These are phyloP conservation scores for Aspergillus fumigatiaffinis DNA, from an alignment of 2,329 filamentous ascomycete species.

Conservation along the genomic window DNA sequence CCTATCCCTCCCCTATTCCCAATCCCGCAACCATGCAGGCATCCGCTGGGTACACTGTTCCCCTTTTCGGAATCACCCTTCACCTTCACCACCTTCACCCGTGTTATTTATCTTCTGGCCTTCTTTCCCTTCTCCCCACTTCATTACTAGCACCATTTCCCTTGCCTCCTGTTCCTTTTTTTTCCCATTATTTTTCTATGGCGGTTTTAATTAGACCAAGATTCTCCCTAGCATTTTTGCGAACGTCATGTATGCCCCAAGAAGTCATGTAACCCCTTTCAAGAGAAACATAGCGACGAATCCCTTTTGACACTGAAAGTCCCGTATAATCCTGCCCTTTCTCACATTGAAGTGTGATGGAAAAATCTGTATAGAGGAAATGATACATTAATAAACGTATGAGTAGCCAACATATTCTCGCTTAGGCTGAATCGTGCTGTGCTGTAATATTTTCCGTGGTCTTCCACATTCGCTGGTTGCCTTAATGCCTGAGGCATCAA, in stretches of 20 bases:
- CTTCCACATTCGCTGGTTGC: neutral
- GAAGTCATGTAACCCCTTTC: slow-evolving; percentile 38
- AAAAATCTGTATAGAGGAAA: slow-evolving; percentile 26
- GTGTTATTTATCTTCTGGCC: slow-evolving; percentile 1
- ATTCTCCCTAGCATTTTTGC: slow-evolving; percentile 25
- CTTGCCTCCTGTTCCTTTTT: slow-evolving; percentile 6
- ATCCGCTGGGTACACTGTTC: slow-evolving; percentile 7
- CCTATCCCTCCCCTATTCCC: slow-evolving; percentile 13
- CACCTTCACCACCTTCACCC: neutral
- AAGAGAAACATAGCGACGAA: slow-evolving; percentile 35
- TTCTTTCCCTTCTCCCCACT: slow-evolving; percentile 11
- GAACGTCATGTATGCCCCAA: slow-evolving; percentile 36
- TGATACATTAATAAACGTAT: slow-evolving; percentile 10
- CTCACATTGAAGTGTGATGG: slow-evolving; percentile 17
- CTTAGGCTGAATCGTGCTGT: neutral
- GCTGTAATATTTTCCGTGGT: too few species aligned
- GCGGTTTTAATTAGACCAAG: slow-evolving; percentile 38
- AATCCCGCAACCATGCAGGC: slow-evolving; percentile 15
- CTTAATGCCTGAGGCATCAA: slow-evolving; percentile 13
- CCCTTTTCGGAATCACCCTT: neutral
- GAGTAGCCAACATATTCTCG: slow-evolving; percentile 3
- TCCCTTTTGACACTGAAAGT: slow-evolving; percentile 11
- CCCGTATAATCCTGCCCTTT: slow-evolving; percentile 19
- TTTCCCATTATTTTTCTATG: slow-evolving; percentile 16
- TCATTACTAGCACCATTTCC: slow-evolving; percentile 12